A percentile compares a stretch with the other conserved stretches of the same genome.
Conservation (phyloP, 768 basidiomycete genomes). For the Paxillus rubicundulus region DNA sequence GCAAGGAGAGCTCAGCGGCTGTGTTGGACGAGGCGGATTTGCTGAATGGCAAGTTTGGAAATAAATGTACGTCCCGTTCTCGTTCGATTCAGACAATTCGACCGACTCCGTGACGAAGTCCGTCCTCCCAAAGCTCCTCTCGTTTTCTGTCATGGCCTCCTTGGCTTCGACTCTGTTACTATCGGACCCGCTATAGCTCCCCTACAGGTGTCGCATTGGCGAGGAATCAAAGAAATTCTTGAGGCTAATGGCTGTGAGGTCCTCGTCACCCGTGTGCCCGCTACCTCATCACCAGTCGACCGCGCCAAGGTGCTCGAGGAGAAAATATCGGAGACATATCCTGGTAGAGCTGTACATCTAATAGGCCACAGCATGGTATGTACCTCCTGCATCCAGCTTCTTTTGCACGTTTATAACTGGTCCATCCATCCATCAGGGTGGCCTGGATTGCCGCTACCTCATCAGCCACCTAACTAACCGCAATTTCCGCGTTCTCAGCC, state of each 20-base stretch:
- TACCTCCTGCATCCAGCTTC: not conserved
- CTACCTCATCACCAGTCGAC: constrained; percentile 84
- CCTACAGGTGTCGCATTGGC: constrained; percentile 91
- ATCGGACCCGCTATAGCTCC: constrained; percentile 76
- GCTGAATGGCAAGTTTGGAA: constrained; percentile 37
- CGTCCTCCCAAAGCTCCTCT: constrained; percentile 78
- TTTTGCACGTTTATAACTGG: not conserved
- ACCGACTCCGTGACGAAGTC: constrained; percentile 43
- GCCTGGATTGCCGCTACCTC: constrained; percentile 88
- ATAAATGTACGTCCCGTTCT: constrained; percentile 56
- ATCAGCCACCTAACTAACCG: constrained; percentile 78
- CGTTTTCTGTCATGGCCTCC: constrained; percentile 93
- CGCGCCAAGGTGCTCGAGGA: constrained; percentile 88
- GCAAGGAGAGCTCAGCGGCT: constrained; percentile 42
- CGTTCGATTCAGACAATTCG: constrained; percentile 1
- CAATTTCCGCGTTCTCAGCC: constrained; percentile 76
- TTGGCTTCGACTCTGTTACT: constrained; percentile 85
- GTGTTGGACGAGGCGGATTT: constrained; percentile 52
- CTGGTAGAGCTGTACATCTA: constrained; percentile 83
- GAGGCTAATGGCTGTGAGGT: constrained; percentile 87
- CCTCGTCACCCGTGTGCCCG: constrained; percentile 90
- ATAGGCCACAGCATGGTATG: constrained; percentile 79
- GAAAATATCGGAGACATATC: constrained; percentile 74
- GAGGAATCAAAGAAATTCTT: constrained; percentile 91
- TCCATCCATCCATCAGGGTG: constrained; percentile 60